These are phyloP conservation scores for Coniochaeta pulveracea DNA, from an alignment of 2,329 filamentous ascomycete genomes.

Conservation along the genomic window DNA sequence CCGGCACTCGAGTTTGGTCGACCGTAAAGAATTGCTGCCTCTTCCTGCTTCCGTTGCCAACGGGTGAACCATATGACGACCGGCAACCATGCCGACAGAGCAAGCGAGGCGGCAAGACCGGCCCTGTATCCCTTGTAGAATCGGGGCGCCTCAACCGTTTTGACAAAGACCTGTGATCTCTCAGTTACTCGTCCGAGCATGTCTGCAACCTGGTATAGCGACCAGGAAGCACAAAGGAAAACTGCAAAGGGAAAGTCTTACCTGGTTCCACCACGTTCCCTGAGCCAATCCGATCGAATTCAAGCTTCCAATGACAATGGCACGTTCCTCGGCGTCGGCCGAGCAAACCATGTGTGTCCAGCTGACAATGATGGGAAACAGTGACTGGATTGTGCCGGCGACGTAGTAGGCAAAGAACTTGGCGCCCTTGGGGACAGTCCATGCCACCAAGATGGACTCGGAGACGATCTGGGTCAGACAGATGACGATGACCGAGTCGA, in stretches of 20 bases:
- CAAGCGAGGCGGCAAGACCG: constrained; percentile 10
- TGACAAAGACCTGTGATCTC: constrained; percentile 11
- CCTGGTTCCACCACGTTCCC: constrained; percentile 12
- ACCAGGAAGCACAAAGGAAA: neutral
- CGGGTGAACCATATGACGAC: constrained; percentile 10
- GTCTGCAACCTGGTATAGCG: neutral
- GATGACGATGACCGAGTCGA: constrained; percentile 9
- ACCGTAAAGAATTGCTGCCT: neutral
- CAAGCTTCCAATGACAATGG: constrained; percentile 13
- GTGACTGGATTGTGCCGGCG: constrained; percentile 11
- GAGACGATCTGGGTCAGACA: constrained; percentile 11
- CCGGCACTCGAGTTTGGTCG: neutral
- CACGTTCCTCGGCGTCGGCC: constrained; percentile 15
- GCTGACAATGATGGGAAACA: constrained; percentile 11
- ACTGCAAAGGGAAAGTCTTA: neutral
- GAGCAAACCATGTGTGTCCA: constrained; percentile 17
- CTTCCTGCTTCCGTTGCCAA: neutral
- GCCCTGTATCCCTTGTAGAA: constrained; percentile 11
- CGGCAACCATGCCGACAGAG: constrained; percentile 13
- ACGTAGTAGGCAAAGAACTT: constrained; percentile 12
- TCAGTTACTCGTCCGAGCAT: neutral
- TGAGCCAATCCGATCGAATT: constrained; percentile 14
- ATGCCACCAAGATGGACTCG: constrained; percentile 10
- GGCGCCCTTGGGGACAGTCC: constrained; percentile 9
- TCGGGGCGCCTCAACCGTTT: constrained; percentile 11